Evolutionary conservation across 208 protist genomes (phyloP).

Genomic region (Leishmania turanica): DNA sequence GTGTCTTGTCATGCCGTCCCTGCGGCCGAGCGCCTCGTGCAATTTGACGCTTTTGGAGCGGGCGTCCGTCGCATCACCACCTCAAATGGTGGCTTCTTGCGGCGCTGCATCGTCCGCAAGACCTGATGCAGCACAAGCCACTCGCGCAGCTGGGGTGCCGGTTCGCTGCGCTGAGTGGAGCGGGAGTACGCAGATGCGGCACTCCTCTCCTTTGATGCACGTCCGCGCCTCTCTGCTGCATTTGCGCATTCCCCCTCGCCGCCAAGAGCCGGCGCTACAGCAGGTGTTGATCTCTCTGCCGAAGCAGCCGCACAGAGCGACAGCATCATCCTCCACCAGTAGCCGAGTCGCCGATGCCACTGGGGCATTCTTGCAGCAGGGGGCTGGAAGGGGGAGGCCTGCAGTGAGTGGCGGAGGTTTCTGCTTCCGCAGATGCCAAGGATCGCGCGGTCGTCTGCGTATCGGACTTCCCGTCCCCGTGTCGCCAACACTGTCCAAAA

Average conservation of each 20-base stretch:
- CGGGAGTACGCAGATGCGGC: too few species aligned
- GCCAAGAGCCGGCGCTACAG: neutral
- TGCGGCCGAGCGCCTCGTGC: too few species aligned
- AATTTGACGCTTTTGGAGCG: too few species aligned
- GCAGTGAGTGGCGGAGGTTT: neutral
- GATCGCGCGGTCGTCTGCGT: neutral
- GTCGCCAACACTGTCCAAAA: neutral
- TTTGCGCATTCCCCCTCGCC: neutral
- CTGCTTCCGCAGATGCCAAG: neutral
- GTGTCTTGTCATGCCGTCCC: too few species aligned
- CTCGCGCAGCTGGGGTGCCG: too few species aligned
- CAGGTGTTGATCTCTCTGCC: neutral
- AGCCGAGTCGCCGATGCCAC: neutral
- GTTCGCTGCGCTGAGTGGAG: too few species aligned
- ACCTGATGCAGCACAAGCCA: too few species aligned
- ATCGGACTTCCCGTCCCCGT: neutral
- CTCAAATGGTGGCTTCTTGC: too few species aligned
- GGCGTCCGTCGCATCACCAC: too few species aligned
- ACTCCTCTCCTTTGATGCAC: too few species aligned
- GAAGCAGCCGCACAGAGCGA: neutral
- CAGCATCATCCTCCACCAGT: neutral
- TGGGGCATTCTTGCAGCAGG: neutral
- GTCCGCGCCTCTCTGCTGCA: conserved; percentile 17
- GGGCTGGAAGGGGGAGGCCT: neutral
- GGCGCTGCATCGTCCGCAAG: too few species aligned